Base-by-base conservation (phyloP, 2,329 filamentous ascomycete genomes). In the Paecilomyces variotii region DNA sequence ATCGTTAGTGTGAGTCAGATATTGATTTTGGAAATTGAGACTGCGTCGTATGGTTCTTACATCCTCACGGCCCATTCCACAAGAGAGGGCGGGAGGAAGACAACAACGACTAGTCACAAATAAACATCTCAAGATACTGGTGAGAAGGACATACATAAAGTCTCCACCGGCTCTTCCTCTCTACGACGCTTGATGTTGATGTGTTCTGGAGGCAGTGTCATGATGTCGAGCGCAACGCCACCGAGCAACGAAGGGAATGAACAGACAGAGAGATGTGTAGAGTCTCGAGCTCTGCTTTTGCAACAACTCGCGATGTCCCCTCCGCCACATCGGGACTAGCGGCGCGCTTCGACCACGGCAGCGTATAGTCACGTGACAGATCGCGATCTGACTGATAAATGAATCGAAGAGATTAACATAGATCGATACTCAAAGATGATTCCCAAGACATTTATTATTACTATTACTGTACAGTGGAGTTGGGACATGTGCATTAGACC, bases 121-220 rank as follows among this genome's bases (percentile, higher is more conserved):
- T 32, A 26, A 26, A 25, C 6, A 49, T 45, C 27, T 12, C 26
- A 28, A 57, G 50, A 57, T 6, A 24, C 24, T n/a, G 11, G 30
- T 6, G 12, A 54, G 25, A 39, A 27, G n/a, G 10, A 57, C 59
- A 53, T 77, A 81, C 78, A 79, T 55, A 83, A 72, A 25, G 78
- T 76, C 60, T 84, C 81, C n/a, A 83, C 78, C 2, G 82, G 80
- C 54, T 81, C 80, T 57, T 84, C 82, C 57, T 79, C 78, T 57
- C 82, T 78, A 63, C 82, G 80, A 58, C 82, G 77, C 71, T 84
- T 85, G 67, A 85, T 78, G 26, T 76, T 78, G 55, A 82, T 79
- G 49, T 79, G 75, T 57, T 81, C 78, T 49, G 79, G 79, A 52
- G 78, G 77, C 45, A 78, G 65, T 28, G 78, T 58, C 78, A 81